Evolutionary conservation across 805 yeast genomes (phyloP), one percentile per base, ranked within the genome.

Genomic region (Metschnikowia kofuensis): DNA sequence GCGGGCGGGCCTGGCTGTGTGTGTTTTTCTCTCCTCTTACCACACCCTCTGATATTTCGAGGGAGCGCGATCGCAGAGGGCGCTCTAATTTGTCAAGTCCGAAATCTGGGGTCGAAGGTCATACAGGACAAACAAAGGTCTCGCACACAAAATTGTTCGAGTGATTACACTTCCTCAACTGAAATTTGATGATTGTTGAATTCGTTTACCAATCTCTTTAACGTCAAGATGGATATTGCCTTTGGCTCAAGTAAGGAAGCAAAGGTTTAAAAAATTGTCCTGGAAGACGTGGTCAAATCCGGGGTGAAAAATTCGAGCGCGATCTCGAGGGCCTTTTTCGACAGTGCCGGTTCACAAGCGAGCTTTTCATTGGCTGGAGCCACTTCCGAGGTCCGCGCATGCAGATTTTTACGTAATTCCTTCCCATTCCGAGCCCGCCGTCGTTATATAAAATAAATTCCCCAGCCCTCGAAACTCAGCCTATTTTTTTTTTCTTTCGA

Each of bases 71-170:
- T 21, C 47, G 32, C 38, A 47, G 29, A 45, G 50, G 55, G 44
- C 53, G 44, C 50, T 56, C 56, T 49, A 42, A 56, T 56, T 51
- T 53, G 59, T 54, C 60, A 53, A 56, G 47, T 56, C 60, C 60
- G 60, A 56, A 56, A 56, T 56, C 60, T 56, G 60, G 60, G 60
- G 60, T 56, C 53, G 42, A 34, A n/a, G 34, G 7, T 13, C 35
- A 38, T 56, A 52, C 56, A 55, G 56, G 46, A 32, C 38, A 35
- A 14, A 37, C 35, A 46, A 37, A 21, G 35, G 39, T 42, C 46
- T 28, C 40, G 46, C 50, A 42, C 45, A 32, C 49, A 37, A 27
- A 21, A 21, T 21, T 21, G 21, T 21, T 21, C 21, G 4, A 21
- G 4, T 21, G 21, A 21, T 4, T 21, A 21, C 21, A 2, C 21